These are phyloP conservation scores for Seminavis robusta DNA, from an alignment of 108 stramenopile genomes.

Conservation along the genomic window DNA sequence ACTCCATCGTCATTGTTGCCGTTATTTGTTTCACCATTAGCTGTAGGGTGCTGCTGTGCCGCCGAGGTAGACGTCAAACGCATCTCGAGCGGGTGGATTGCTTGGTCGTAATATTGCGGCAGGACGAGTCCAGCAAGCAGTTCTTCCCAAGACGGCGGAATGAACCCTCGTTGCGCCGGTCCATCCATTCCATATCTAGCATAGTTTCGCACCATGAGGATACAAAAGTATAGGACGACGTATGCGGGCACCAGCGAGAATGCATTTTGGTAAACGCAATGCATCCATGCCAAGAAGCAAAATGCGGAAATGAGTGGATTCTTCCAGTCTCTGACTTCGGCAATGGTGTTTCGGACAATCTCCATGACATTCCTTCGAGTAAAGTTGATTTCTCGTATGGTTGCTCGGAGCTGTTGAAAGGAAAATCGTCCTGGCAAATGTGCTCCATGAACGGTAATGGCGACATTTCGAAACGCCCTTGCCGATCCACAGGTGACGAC, in stretches of 20 bases:
- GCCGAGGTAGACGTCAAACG: too few species aligned
- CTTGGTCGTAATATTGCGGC: conserved; percentile 11
- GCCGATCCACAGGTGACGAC: conserved; percentile 51
- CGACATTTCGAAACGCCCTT: conserved; percentile 66
- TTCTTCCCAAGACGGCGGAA: conserved; percentile 55
- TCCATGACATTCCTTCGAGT: conserved; percentile 17
- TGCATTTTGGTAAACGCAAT: conserved; percentile 45
- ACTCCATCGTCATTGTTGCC: too few species aligned
- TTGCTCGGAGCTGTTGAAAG: conserved; percentile 32
- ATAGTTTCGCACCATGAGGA: conserved; percentile 47
- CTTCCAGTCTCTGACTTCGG: conserved; percentile 34
- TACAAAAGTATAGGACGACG: conserved; percentile 32
- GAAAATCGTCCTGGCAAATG: conserved; percentile 57
- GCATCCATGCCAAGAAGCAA: conserved; percentile 70
- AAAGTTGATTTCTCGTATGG: conserved; percentile 54
- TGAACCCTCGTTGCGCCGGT: conserved; percentile 36
- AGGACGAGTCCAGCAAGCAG: conserved; percentile 27
- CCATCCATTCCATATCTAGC: conserved; percentile 41
- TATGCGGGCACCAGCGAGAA: conserved; percentile 49
- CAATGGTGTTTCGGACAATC: conserved; percentile 16
- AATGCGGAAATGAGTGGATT: conserved; percentile 41
- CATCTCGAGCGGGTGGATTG: conserved; percentile 37
- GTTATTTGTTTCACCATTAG: too few species aligned
- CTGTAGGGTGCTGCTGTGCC: not conserved
- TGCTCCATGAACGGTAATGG: conserved; percentile 61